Evolutionary conservation across 768 basidiomycete species (phyloP).

Genomic region (Leccinum fibrillosum): DNA sequence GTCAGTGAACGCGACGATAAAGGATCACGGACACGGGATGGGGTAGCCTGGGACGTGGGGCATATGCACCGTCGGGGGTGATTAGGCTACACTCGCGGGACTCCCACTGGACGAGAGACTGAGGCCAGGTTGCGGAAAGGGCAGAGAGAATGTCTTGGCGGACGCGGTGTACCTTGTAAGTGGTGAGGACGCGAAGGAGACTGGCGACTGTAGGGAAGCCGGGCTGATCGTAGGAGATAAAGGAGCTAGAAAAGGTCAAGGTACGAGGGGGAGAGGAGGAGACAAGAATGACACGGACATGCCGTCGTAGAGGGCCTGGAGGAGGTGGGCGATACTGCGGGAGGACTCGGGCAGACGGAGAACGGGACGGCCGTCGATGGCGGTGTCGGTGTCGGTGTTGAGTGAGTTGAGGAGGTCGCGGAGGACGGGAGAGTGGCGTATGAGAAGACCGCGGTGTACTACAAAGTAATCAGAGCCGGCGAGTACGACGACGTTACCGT

Average conservation of each 20-base stretch:
- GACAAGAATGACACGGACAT: constrained; percentile 42
- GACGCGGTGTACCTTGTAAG: constrained; percentile 58
- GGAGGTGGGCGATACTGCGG: constrained; percentile 54
- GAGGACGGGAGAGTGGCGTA: constrained; percentile 58
- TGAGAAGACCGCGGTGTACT: constrained; percentile 64
- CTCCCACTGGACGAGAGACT: constrained; percentile 63
- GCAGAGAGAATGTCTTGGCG: constrained; percentile 54
- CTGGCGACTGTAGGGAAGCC: constrained; percentile 54
- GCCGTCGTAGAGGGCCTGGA: constrained; percentile 69
- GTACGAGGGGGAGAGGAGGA: not conserved
- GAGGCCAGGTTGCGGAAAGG: constrained; percentile 57
- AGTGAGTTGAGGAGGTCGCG: constrained; percentile 34
- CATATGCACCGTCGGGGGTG: constrained; percentile 47
- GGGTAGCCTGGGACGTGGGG: constrained; percentile 52
- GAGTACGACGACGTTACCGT: constrained; percentile 68
- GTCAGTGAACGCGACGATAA: not conserved
- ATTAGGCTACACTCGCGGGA: constrained; percentile 58
- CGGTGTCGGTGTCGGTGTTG: constrained; percentile 15
- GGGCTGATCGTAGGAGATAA: constrained; percentile 42
- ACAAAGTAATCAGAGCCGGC: constrained; percentile 59
- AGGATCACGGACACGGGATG: constrained; percentile 61
- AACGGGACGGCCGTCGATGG: constrained; percentile 56
- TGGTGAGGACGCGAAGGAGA: constrained; percentile 60
- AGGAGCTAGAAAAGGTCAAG: constrained; percentile 36
- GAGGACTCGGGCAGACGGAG: constrained; percentile 53